Evolutionary conservation across 805 yeast genomes (phyloP).

Genomic region (Alloascoidea africana): DNA sequence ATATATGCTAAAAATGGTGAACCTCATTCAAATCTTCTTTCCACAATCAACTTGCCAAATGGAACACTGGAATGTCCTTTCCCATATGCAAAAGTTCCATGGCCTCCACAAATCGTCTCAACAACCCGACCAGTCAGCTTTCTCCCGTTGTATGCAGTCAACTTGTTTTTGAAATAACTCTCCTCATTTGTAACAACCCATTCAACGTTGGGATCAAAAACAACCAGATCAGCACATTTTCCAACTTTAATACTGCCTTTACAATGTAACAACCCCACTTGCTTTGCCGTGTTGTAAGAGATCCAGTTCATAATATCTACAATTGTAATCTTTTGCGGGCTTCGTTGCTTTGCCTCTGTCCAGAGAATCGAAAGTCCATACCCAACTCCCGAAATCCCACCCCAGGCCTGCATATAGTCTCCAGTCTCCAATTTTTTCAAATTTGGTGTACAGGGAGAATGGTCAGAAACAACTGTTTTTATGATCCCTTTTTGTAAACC

Average conservation of each 20-base stretch:
- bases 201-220: constrained; percentile 51
- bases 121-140: constrained; percentile 56
- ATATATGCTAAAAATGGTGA: not conserved
- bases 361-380: constrained; percentile 71
- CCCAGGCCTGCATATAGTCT: constrained; percentile 91
- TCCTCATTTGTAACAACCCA: constrained; percentile 37
- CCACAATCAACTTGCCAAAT: constrained; percentile 43
- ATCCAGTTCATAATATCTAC: constrained; percentile 70
- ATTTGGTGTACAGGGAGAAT: constrained; percentile 91
- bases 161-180: constrained; percentile 62
- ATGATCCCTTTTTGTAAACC: constrained; percentile 55
- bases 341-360: constrained; percentile 22
- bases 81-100: constrained; percentile 40
- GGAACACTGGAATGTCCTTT: constrained; percentile 41
- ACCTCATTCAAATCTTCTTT: constrained; percentile 12
- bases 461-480: constrained; percentile 85
- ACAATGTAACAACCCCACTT: constrained; percentile 56
- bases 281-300: constrained; percentile 67
- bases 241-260: constrained; percentile 70
- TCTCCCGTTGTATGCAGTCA: constrained; percentile 76
- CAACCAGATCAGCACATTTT: constrained; percentile 75
- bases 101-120: constrained; percentile 72
- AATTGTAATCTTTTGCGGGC: constrained; percentile 25
- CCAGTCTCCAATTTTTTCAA: constrained; percentile 70
- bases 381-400: constrained; percentile 89